Percentiles rank a stretch among this genome's conserved stretches.
phyloP scores from a whole-genome alignment of 352 stramenopile species.

The Blastocystis sp. region DNA sequence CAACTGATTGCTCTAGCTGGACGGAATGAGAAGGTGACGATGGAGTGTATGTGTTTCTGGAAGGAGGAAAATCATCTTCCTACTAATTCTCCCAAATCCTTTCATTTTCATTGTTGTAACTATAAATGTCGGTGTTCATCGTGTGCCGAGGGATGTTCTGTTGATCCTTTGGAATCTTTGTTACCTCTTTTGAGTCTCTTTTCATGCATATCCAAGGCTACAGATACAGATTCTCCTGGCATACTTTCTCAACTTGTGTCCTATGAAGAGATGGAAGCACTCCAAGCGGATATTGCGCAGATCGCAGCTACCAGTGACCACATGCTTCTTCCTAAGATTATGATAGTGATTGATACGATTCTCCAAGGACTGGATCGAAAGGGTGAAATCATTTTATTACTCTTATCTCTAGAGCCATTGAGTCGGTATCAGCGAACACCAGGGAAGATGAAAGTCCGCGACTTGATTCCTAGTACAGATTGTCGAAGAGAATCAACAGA shows the following conservation, averaged over 20 bases:
- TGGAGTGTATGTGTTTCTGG: background rate
- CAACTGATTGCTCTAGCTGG: background rate
- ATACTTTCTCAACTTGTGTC: background rate
- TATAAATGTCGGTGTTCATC: constrained; percentile 1
- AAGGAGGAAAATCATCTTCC: background rate
- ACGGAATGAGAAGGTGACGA: background rate
- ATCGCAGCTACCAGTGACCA: background rate
- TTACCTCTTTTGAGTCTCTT: background rate
- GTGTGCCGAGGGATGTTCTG: background rate
- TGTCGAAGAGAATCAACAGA: too few relatives aligned
- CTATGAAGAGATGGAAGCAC: background rate
- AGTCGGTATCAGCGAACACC: background rate
- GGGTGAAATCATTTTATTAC: background rate
- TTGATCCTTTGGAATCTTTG: background rate
- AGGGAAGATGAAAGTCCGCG: background rate
- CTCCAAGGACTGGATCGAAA: background rate
- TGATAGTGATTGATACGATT: background rate
- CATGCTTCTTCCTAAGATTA: background rate
- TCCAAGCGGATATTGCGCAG: background rate
- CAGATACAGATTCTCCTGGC: background rate
- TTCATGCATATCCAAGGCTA: background rate
- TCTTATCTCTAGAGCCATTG: background rate
- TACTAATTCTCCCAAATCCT: background rate
- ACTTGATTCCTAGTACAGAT: background rate
- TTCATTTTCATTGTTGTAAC: constrained; percentile 3